Evolutionary conservation across 1,284 basidiomycete genomes (phyloP), one percentile per base, ranked within the genome.

Genomic region (Heterobasidion parviporum): DNA sequence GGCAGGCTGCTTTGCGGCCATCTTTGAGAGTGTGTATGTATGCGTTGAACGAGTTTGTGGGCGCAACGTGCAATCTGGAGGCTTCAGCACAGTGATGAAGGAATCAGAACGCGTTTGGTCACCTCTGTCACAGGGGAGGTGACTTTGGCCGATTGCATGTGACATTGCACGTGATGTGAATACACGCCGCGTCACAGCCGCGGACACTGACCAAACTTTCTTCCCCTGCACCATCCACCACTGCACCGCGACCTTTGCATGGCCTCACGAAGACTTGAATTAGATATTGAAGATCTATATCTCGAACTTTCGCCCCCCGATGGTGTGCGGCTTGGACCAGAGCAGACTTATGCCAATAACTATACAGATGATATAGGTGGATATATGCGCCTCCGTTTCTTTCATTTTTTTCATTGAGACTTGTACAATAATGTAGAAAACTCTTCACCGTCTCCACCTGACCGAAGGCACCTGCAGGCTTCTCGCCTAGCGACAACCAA

Each of bases 371-470:
- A 72, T 41, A 71, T 71, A 59, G 68, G 82, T 81, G 67, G 62
- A 66, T 81, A 67, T 80, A 78, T 82, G 79, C 78, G 68, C 58
- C 33, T 2, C 10, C 14, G 8, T n/a, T 12, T 32, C 35, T 34
- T 18, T n/a, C 33, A 49, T 33, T 2, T 0, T 35, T 18, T 12
- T 1, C 38, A 41, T 26, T 10, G 43, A 36, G 20, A 47, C 36
- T 32, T 55, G 45, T 51, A 58, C 56, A 41, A 58, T 62, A 58
- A 36, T 54, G 36, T 52, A 73, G 71, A 66, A 20, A 66, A 69
- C 18, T 73, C 72, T 14, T 78, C 75, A n/a, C 74, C 76, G 1
- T 77, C 73, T 38, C 74, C 76, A 12, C 63, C 65, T 8, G 65
- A 64, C 36, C 63, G 65, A 18, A 36, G 41, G 7, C 43, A 26